Evolutionary conservation across 176 grass and related monocot genomes (phyloP).

Genomic region (Saccharum officinarum): DNA sequence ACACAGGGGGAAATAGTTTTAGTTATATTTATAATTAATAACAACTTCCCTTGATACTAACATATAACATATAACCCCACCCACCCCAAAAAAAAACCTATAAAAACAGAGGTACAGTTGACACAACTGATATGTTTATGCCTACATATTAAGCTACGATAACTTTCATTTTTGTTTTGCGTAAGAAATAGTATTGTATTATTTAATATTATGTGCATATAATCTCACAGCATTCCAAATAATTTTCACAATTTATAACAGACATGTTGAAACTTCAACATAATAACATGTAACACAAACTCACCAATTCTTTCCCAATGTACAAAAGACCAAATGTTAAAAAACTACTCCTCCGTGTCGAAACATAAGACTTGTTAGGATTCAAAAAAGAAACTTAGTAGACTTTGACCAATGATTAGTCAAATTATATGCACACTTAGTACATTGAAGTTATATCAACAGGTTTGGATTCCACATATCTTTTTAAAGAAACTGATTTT

Average conservation of each 20-base stretch:
- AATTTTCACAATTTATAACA: not conserved
- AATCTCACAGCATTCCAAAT: not conserved
- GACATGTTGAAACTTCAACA: not conserved
- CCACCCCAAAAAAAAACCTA: not conserved
- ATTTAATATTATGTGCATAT: not conserved
- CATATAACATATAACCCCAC: too few species aligned
- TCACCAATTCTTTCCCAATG: not conserved
- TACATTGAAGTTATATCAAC: not conserved
- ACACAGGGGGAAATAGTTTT: not conserved
- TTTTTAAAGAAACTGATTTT: not conserved
- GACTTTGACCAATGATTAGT: not conserved
- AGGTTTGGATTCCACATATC: not conserved
- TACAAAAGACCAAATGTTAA: not conserved
- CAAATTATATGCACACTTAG: not conserved
- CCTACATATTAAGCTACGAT: not conserved
- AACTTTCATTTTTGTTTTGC: not conserved
- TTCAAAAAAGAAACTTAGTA: not conserved
- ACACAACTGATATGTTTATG: not conserved
- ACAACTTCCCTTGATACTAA: not conserved
- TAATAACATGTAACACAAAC: not conserved
- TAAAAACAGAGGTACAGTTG: not conserved
- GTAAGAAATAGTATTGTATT: not conserved
- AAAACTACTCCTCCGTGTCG: not conserved
- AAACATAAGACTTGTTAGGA: too few species aligned
- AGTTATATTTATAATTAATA: not conserved